Conservation (phyloP, 2,329 filamentous ascomycete genomes). For the Aquanectria penicillioides region DNA sequence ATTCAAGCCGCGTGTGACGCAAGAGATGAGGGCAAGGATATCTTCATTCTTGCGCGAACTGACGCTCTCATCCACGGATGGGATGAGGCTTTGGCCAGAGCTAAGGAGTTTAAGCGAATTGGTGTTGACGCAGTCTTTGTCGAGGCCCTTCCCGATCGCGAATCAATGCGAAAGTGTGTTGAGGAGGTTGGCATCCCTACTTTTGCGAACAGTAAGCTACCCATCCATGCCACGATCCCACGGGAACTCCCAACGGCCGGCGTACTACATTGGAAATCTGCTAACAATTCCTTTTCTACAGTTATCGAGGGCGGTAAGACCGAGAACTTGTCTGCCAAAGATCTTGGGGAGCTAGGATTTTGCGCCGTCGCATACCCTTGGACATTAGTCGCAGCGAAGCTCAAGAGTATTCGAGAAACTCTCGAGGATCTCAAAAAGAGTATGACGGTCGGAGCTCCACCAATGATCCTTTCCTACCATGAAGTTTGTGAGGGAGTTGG, state of each 20-base stretch:
- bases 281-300: not conserved
- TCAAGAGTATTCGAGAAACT: slow-evolving; percentile 51
- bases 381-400: slow-evolving; percentile 54
- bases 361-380: slow-evolving; percentile 55
- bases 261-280: too few relatives aligned
- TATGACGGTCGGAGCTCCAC: slow-evolving; percentile 52
- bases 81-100: slow-evolving; percentile 56
- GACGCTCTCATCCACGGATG: slow-evolving; percentile 53
- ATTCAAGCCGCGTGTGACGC: slow-evolving; percentile 57
- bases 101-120: slow-evolving; percentile 51
- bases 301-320: slow-evolving; percentile 48
- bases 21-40: slow-evolving; percentile 54
- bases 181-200: slow-evolving; percentile 52
- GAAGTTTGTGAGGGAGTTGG: slow-evolving; percentile 58
- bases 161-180: slow-evolving; percentile 50
- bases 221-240: accelerated
- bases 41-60: slow-evolving; percentile 56
- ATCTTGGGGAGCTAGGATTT: slow-evolving; percentile 50
- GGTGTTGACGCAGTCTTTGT: slow-evolving; percentile 56
- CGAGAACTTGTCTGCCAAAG: slow-evolving; percentile 46
- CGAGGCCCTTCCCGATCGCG: slow-evolving; percentile 54
- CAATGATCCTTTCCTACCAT: slow-evolving; percentile 53
- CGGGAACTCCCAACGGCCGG: too few relatives aligned
- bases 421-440: slow-evolving; percentile 52
- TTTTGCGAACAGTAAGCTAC: slow-evolving; percentile 49